A percentile compares a stretch with the other conserved stretches of the same genome.
Conservation (phyloP, 331 rosid genomes). For the Malus hybrid region DNA sequence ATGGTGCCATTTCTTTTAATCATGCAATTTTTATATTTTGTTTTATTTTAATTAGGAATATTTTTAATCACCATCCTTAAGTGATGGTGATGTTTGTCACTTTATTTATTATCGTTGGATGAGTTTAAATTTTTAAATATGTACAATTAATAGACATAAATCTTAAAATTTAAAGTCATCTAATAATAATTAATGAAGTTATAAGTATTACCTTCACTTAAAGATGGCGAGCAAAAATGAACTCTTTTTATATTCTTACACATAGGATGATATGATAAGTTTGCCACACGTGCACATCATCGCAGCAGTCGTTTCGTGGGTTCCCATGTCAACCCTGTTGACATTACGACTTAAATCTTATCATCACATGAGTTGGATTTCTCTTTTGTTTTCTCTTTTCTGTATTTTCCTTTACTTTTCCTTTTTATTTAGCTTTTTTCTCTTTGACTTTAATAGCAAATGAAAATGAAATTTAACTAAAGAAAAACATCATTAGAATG, state of each 20-base stretch:
- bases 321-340: slow-evolving; percentile 68
- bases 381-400: not conserved
- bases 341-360: slow-evolving; percentile 15
- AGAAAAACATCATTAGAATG: not conserved
- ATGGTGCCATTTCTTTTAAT: slow-evolving; percentile 44
- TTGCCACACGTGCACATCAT: slow-evolving; percentile 91
- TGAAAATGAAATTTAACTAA: not conserved
- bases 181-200: too few species aligned
- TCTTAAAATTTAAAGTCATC: too few species aligned
- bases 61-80: too few species aligned
- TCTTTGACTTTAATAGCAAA: slow-evolving; percentile 15
- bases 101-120: too few species aligned
- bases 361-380: slow-evolving; percentile 27
- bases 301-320: slow-evolving; percentile 35
- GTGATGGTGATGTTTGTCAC: too few species aligned
- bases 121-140: too few species aligned
- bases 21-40: slow-evolving; percentile 9
- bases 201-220: accelerated
- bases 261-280: slow-evolving; percentile 44
- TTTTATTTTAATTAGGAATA: not conserved
- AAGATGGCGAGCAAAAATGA: accelerated
- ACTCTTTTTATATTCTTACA: not conserved
- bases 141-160: accelerated
- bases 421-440: not conserved
- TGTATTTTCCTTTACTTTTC: not conserved